A percentile compares a stretch with the other conserved stretches of the same genome.
These are phyloP conservation scores for Epichloe uncinata DNA, from an alignment of 2,329 filamentous ascomycete species.

Conservation along the genomic window DNA sequence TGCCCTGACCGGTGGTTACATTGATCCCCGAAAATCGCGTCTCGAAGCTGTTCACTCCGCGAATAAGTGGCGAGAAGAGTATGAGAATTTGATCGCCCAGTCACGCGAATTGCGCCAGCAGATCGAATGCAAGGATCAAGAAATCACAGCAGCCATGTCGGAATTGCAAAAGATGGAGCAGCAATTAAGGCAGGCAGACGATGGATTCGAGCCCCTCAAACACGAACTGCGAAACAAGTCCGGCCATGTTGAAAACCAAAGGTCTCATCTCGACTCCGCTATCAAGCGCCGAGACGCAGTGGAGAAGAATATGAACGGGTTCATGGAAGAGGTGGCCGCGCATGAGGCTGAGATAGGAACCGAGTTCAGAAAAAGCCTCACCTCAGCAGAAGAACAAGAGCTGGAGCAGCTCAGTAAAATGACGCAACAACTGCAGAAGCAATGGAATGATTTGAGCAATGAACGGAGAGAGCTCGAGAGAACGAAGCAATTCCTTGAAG, in stretches of 20 bases:
- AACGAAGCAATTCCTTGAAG: constrained; percentile 71
- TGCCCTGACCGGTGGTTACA: constrained; percentile 87
- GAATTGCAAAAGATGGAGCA: constrained; percentile 75
- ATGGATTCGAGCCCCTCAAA: constrained; percentile 67
- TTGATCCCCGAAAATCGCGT: constrained; percentile 74
- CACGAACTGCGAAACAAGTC: constrained; percentile 65
- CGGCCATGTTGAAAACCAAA: constrained; percentile 59
- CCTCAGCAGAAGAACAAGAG: constrained; percentile 66
- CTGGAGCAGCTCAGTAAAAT: constrained; percentile 56
- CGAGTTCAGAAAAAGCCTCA: constrained; percentile 86
- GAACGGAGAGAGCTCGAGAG: constrained; percentile 65
- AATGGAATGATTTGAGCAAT: constrained; percentile 63
- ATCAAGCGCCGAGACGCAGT: constrained; percentile 51
- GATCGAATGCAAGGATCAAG: constrained; percentile 70
- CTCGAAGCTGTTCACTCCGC: constrained; percentile 72
- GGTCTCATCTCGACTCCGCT: constrained; percentile 60
- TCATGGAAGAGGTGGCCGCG: constrained; percentile 61
- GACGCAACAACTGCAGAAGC: constrained; percentile 61
- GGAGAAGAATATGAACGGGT: constrained; percentile 59
- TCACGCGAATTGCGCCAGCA: constrained; percentile 53
- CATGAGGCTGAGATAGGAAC: constrained; percentile 71
- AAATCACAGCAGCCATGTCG: constrained; percentile 76
- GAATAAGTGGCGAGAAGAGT: constrained; percentile 60
- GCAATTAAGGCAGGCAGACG: constrained; percentile 61
- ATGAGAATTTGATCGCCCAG: constrained; percentile 52